Base-by-base conservation (phyloP, 2,329 filamentous ascomycete genomes). In the Nothomitra cinnamomea region DNA sequence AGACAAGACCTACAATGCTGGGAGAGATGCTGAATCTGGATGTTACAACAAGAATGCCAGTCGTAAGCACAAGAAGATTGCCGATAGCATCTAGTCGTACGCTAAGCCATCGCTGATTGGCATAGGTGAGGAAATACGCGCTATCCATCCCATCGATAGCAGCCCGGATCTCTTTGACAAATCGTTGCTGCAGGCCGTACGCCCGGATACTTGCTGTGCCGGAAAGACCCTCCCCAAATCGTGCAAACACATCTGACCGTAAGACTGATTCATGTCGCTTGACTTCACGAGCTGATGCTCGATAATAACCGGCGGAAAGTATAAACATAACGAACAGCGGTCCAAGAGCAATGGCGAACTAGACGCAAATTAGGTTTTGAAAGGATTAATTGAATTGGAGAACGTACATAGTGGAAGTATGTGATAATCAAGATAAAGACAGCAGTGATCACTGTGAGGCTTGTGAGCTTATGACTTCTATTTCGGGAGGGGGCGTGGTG, bases 111-210 rank as follows among this genome's bases (percentile, higher is more conserved):
- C 92, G 79, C 69, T 96, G 90, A 64, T 95, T 96, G 3, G 87
- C 85, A 64, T 94, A 96, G 0, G 90, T 96, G 36, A 96, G 75
- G 65, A 87, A 98, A 67, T 96, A 96, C 0, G 90, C 90, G 22
- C 83, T 79, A 65, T 96, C 83, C 89, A 96, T 95, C 58, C 87
- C 77, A 64, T 98, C 87, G 57, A 96, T 85, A 0, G 86, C 74
- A 1, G 75, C 69, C 51, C 82, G 77, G 47, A 96, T 75, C 36
- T 83, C 80, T 1, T 65, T 64, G 8, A 83, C 76, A 64, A 96
- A 96, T 43, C 82, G 80, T 17, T 82, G 70, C 64, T 87, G 77
- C 2, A 95, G 70, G 0, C 87, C 88, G 60, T 96, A 96, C 0
- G 92, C 90, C 21, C 88, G 80, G 62, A 96, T 95, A 1, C 82